Evolutionary conservation across 2,329 filamentous ascomycete species (phyloP), one percentile per base, ranked within the genome.

Genomic region (Podosphaera xanthii): DNA sequence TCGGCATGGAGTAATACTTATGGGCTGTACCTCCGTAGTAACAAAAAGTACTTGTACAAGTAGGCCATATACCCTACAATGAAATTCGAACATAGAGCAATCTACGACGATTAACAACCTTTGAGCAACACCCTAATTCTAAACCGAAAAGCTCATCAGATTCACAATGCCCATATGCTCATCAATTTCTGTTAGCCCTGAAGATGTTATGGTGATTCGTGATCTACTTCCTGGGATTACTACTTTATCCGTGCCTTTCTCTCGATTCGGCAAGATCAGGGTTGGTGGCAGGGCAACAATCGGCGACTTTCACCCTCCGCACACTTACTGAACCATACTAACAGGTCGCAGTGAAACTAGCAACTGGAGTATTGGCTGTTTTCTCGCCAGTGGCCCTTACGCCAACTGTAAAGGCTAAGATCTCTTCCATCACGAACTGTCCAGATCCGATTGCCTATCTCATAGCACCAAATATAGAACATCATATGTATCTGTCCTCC

Each of bases 361-460:
- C 81, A 60, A 83, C 82, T 8, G 89, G 89, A 60, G 75, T 79
- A 53, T 80, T 97, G 48, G 87, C 88, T 64, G 83, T 96, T 70
- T 96, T 96, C 78, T 95, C 89, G 0, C 92, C 92, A 22, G 86
- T 92, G 30, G 86, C 84, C 12, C 78, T 96, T 59, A 97, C 90
- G 2, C 77, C 83, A 2, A 81, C 84, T 60, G 82, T 89, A 46
- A 81, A 77, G 62, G 70, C 75, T 64, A 82, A 84, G 69, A 74
- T 86, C 58, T 73, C 76, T 59, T 75, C 81, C n/a, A 73, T 87
- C 60, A 82, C 82, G 62, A 82, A 83, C 57, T 77, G 81, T 49
- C 40, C 40, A 14, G 22, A 58, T 30, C 58, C 61, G 0, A 80
- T 96, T 58, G 79, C 78, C 64, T 97, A 97, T 76, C 83, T 98